Percentiles rank a stretch among this genome's conserved stretches.
phyloP scores from a whole-genome alignment of 345 rosid genomes.

The Euclidium syriacum region DNA sequence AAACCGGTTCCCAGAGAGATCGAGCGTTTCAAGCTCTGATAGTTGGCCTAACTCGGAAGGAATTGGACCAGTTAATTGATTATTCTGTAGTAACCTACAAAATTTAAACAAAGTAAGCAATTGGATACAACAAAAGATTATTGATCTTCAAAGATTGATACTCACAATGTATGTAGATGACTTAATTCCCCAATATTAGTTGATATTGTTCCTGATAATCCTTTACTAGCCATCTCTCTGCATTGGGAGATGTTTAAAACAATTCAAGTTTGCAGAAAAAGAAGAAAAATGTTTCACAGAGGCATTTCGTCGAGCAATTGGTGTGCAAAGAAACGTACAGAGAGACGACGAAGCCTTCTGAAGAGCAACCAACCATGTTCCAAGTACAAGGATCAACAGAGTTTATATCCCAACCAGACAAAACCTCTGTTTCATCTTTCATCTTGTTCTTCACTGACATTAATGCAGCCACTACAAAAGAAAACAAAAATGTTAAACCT shows the following conservation, averaged over 20 bases:
- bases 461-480: slow-evolving; percentile 66
- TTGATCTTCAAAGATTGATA: not conserved
- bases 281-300: not conserved
- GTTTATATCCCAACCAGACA: slow-evolving; percentile 92
- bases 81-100: slow-evolving; percentile 65
- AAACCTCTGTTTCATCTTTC: slow-evolving; percentile 52
- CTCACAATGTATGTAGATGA: slow-evolving; percentile 73
- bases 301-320: not conserved
- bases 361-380: slow-evolving; percentile 91
- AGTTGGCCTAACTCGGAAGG: slow-evolving; percentile 72
- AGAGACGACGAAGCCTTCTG: slow-evolving; percentile 68
- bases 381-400: slow-evolving; percentile 99
- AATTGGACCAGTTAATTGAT: slow-evolving; percentile 57
- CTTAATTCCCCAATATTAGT: slow-evolving; percentile 69
- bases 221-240: slow-evolving; percentile 80
- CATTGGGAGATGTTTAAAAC: not conserved
- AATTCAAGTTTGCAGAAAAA: not conserved
- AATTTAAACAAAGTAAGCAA: not conserved
- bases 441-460: slow-evolving; percentile 83
- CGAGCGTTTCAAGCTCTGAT: slow-evolving; percentile 69
- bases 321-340: slow-evolving; percentile 43
- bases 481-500: not conserved
- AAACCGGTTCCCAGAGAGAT: slow-evolving; percentile 79
- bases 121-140: not conserved
- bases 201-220: slow-evolving; percentile 72